A percentile compares a stretch with the other conserved stretches of the same genome.
Conservation (phyloP, 176 grass and related monocot species). For the Phoenix dactylifera region DNA sequence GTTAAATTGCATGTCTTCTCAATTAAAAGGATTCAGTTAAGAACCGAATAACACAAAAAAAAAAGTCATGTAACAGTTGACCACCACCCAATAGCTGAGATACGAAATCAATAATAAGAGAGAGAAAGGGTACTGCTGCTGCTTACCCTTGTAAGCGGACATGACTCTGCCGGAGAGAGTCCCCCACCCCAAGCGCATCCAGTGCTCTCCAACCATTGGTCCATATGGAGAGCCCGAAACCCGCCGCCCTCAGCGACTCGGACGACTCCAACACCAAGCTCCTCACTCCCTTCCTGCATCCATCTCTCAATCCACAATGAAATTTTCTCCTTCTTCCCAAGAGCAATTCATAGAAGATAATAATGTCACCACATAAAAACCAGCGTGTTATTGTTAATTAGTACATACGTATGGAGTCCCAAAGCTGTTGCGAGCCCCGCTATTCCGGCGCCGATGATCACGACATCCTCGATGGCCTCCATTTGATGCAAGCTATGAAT, state of each 20-base stretch:
- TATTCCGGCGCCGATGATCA: slow-evolving; percentile 51
- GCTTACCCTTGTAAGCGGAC: slow-evolving; percentile 18
- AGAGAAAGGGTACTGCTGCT: neutral
- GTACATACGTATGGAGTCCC: slow-evolving; percentile 42
- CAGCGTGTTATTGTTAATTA: neutral
- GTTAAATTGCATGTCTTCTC: too few relatives aligned
- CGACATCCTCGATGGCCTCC: slow-evolving; percentile 31
- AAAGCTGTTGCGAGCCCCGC: slow-evolving; percentile 54
- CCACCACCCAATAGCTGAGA: too few relatives aligned
- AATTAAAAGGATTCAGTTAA: too few relatives aligned
- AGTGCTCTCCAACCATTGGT: slow-evolving; percentile 56
- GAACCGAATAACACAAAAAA: too few relatives aligned
- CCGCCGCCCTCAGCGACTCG: slow-evolving; percentile 36
- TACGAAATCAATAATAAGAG: neutral
- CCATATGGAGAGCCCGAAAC: slow-evolving; percentile 48
- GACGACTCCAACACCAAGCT: slow-evolving; percentile 80
- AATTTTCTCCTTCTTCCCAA: neutral
- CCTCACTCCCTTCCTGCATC: slow-evolving; percentile 47
- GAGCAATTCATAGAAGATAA: too few relatives aligned
- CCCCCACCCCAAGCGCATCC: slow-evolving; percentile 55
- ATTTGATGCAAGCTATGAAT: neutral
- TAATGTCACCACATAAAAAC: neutral
- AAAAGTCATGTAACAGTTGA: too few relatives aligned
- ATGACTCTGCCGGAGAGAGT: slow-evolving; percentile 51
- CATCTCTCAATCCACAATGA: neutral